phyloP scores from a whole-genome alignment of 345 rosid species.

The Hibiscus mutabilis region DNA sequence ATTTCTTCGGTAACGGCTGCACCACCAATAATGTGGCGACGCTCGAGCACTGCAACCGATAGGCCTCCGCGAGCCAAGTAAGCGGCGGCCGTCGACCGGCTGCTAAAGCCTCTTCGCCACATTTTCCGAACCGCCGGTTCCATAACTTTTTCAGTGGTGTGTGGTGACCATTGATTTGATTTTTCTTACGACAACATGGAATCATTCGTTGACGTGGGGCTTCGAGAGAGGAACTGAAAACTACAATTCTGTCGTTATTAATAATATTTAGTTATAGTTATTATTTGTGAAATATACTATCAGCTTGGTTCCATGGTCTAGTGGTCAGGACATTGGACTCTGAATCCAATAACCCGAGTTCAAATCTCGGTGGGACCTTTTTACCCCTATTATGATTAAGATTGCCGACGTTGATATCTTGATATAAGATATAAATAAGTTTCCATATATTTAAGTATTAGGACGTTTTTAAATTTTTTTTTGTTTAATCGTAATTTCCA shows the following conservation, averaged over 20 bases:
- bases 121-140: conserved; percentile 14
- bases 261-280: background rate
- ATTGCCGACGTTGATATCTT: too few species aligned
- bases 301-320: conserved; percentile 58
- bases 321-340: conserved; percentile 94
- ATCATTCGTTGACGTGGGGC: background rate
- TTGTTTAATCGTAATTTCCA: too few species aligned
- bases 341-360: conserved; percentile 99
- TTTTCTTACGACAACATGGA: background rate
- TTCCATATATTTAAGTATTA: too few species aligned
- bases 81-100: conserved; percentile 46
- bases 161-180: background rate
- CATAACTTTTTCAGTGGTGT: background rate
- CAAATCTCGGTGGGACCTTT: conserved; percentile 89
- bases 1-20: too few species aligned
- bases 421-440: too few species aligned
- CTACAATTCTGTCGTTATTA: background rate
- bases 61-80: conserved; percentile 80
- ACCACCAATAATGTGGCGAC: too few species aligned
- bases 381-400: too few species aligned
- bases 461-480: too few species aligned
- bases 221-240: background rate
- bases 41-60: conserved; percentile 19
- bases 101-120: conserved; percentile 56
- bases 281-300: fast-evolving